Evolutionary conservation across 129 eudicot genomes (phyloP).

Genomic region (Chrysanthemum makinoi): DNA sequence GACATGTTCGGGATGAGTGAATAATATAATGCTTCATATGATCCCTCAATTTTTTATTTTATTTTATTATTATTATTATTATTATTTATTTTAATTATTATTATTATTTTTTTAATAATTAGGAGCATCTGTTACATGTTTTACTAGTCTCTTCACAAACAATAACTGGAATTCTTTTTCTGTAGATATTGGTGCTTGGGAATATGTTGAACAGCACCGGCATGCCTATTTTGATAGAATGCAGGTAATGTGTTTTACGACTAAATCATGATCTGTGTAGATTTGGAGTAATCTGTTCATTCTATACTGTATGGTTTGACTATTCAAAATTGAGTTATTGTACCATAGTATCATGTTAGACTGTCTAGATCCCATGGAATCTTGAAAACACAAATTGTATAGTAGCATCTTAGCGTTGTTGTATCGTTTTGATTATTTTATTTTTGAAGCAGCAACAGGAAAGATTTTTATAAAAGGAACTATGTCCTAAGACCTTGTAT

Average conservation of each 20-base stretch:
- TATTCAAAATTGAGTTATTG: not conserved
- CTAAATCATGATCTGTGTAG: conserved; percentile 2
- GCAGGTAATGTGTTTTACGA: conserved; percentile 58
- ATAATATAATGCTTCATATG: too few relatives aligned
- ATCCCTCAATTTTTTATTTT: too few relatives aligned
- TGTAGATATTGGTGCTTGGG: conserved; percentile 90
- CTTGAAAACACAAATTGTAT: not conserved
- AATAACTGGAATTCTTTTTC: conserved; percentile 14
- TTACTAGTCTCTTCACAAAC: conserved; percentile 18
- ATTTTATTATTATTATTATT: too few relatives aligned
- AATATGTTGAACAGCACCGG: conserved; percentile 83
- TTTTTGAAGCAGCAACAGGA: not conserved
- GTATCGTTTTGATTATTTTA: not conserved
- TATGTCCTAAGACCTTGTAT: not conserved
- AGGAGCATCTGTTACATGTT: not conserved
- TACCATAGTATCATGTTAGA: not conserved
- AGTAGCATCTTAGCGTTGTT: not conserved
- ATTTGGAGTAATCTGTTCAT: not conserved
- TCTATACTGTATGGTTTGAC: not conserved
- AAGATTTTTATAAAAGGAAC: not conserved
- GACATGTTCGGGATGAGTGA: too few relatives aligned
- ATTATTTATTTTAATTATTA: too few relatives aligned
- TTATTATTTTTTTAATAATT: too few relatives aligned
- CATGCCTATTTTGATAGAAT: conserved; percentile 92
- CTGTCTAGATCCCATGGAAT: not conserved